These are phyloP conservation scores for Pyrrhoderma lamaoense DNA, from an alignment of 1,284 basidiomycete species.

Conservation along the genomic window DNA sequence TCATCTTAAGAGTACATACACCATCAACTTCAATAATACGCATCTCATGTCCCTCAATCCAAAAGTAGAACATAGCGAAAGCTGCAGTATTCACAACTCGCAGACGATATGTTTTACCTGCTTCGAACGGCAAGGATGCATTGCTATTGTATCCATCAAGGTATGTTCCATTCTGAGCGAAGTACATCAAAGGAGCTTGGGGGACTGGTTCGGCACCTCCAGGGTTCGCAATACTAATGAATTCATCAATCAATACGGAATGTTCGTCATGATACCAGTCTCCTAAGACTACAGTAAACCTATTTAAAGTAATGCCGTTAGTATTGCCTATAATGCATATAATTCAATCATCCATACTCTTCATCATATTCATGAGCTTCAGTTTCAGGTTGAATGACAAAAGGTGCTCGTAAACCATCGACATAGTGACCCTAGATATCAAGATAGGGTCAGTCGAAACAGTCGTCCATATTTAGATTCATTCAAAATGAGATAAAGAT, in stretches of 20 bases:
- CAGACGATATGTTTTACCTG: conserved; percentile 75
- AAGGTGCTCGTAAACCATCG: conserved; percentile 75
- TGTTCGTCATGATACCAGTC: conserved; percentile 88
- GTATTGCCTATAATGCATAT: not conserved
- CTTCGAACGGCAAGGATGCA: conserved; percentile 73
- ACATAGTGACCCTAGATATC: conserved; percentile 70
- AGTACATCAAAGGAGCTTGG: conserved; percentile 78
- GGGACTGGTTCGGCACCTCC: conserved; percentile 86
- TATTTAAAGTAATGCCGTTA: not conserved
- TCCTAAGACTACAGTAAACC: conserved; percentile 82
- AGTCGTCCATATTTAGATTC: too few relatives aligned
- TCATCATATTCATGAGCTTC: conserved; percentile 77
- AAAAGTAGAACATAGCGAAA: conserved; percentile 74
- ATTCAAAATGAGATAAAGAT: not conserved
- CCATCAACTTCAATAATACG: conserved; percentile 85
- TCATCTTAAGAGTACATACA: conserved; percentile 34
- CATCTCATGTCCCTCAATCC: conserved; percentile 92
- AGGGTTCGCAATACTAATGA: conserved; percentile 72
- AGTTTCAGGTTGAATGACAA: conserved; percentile 62
- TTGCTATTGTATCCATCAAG: conserved; percentile 82
- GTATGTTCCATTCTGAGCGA: conserved; percentile 68
- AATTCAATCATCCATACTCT: not conserved
- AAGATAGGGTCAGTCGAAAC: not conserved
- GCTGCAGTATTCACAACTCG: conserved; percentile 76
- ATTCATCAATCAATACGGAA: conserved; percentile 52